phyloP scores from a whole-genome alignment of 78 protist species.

The Acrasis kona region DNA sequence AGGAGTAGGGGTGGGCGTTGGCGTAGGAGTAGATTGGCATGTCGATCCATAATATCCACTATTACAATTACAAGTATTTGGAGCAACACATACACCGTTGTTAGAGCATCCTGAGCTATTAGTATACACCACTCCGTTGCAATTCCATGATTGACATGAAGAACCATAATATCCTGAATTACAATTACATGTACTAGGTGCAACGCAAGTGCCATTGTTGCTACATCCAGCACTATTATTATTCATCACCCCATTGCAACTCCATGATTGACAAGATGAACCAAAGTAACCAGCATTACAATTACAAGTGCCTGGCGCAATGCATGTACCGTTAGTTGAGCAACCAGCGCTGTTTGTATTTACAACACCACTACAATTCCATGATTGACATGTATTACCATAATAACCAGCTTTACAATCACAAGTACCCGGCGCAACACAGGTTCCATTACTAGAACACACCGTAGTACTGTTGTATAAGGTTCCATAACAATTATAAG shows the following conservation, averaged over 20 bases:
- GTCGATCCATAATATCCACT: no score
- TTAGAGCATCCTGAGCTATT: no score
- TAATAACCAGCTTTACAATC: neutral
- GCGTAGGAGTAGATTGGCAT: no score
- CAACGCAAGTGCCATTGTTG: neutral
- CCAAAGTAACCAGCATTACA: neutral
- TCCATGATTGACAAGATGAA: neutral
- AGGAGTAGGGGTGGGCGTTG: no score
- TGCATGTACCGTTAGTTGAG: neutral
- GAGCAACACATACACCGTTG: no score
- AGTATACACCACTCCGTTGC: no score
- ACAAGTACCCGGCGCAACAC: neutral
- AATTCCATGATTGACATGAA: neutral
- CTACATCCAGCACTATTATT: neutral
- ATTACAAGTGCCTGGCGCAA: neutral
- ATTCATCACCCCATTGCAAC: neutral
- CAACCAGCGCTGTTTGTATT: neutral
- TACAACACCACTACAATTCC: neutral
- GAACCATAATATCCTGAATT: neutral
- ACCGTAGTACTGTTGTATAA: neutral
- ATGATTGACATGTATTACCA: neutral
- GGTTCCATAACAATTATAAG: neutral
- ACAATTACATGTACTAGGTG: neutral
- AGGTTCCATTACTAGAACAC: neutral
- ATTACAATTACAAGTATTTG: no score